phyloP scores from a whole-genome alignment of 768 basidiomycete genomes.

The Mycena latifolia region DNA sequence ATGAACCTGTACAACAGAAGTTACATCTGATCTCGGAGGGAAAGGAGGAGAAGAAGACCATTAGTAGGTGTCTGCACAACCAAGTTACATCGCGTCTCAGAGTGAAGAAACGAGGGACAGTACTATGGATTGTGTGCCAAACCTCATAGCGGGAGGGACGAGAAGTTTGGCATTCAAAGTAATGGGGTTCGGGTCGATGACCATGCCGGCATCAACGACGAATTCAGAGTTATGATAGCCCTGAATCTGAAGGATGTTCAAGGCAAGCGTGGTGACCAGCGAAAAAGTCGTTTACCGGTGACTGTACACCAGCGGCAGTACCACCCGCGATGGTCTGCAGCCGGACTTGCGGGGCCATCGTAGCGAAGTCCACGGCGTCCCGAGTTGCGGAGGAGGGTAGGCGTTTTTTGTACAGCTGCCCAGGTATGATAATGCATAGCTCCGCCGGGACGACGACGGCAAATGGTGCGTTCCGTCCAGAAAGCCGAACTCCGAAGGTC shows the following conservation, averaged over 20 bases:
- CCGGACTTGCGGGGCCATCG: slow-evolving; percentile 57
- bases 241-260: slow-evolving; percentile 13
- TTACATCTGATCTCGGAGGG: too few relatives aligned
- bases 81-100: too few relatives aligned
- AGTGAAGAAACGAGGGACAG: neutral
- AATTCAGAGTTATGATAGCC: slow-evolving; percentile 44
- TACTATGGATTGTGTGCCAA: neutral
- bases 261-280: neutral
- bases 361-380: slow-evolving; percentile 62
- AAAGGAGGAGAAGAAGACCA: too few relatives aligned
- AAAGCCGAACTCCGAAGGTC: slow-evolving; percentile 53
- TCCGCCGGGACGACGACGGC: slow-evolving; percentile 63
- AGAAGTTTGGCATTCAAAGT: slow-evolving; percentile 37
- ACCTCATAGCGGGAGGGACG: slow-evolving; percentile 33
- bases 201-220: slow-evolving; percentile 56
- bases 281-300: slow-evolving; percentile 14
- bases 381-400: slow-evolving; percentile 52
- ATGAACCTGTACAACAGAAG: slow-evolving; percentile 32
- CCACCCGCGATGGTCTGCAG: slow-evolving; percentile 53
- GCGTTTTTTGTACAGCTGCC: slow-evolving; percentile 63
- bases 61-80: slow-evolving; percentile 40
- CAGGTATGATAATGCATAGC: slow-evolving; percentile 55
- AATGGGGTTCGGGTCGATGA: slow-evolving; percentile 43
- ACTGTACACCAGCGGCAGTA: neutral
- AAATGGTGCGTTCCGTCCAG: slow-evolving; percentile 39